Conservation (phyloP, 2,329 filamentous ascomycete species). For the Ceratocystiopsis brevicomis region DNA sequence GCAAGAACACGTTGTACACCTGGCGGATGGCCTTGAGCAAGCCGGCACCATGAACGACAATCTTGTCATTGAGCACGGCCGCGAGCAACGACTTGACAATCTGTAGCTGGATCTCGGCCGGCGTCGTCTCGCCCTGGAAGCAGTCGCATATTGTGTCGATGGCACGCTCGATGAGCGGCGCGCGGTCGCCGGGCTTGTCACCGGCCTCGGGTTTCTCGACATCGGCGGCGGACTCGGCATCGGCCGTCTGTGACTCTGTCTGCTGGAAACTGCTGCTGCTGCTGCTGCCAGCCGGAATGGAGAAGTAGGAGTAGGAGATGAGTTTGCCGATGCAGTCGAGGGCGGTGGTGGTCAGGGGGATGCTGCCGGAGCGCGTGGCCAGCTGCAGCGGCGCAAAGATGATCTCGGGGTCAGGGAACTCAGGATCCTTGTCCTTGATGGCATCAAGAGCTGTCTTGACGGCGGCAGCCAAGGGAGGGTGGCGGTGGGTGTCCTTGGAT, state of each 20-base stretch:
- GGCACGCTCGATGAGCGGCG: slow-evolving; percentile 83
- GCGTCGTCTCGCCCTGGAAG: slow-evolving; percentile 90
- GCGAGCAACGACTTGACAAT: slow-evolving; percentile 94
- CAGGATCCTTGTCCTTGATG: slow-evolving; percentile 66
- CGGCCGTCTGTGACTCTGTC: slow-evolving; percentile 24
- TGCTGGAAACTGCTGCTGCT: too few species aligned
- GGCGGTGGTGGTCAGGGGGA: slow-evolving; percentile 70
- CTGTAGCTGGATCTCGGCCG: slow-evolving; percentile 82
- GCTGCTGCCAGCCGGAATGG: slow-evolving; percentile 25
- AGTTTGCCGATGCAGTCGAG: slow-evolving; percentile 97
- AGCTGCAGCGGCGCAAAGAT: slow-evolving; percentile 83
- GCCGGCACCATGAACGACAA: slow-evolving; percentile 91
- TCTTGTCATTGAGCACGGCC: slow-evolving; percentile 94
- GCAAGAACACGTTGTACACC: slow-evolving; percentile 96
- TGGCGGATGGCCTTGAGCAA: slow-evolving; percentile 90
- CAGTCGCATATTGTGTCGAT: slow-evolving; percentile 99
- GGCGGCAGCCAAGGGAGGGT: slow-evolving; percentile 65
- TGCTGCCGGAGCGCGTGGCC: slow-evolving; percentile 70
- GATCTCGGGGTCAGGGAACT: slow-evolving; percentile 73
- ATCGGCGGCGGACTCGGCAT: neutral
- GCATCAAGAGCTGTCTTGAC: slow-evolving; percentile 66
- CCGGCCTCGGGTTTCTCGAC: slow-evolving; percentile 18
- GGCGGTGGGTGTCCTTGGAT: slow-evolving; percentile 78
- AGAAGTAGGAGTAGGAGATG: slow-evolving; percentile 97
- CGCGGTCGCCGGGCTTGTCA: slow-evolving; percentile 19